phyloP scores from a whole-genome alignment of 805 yeast species.

The Wickerhamomyces xylosicus region DNA sequence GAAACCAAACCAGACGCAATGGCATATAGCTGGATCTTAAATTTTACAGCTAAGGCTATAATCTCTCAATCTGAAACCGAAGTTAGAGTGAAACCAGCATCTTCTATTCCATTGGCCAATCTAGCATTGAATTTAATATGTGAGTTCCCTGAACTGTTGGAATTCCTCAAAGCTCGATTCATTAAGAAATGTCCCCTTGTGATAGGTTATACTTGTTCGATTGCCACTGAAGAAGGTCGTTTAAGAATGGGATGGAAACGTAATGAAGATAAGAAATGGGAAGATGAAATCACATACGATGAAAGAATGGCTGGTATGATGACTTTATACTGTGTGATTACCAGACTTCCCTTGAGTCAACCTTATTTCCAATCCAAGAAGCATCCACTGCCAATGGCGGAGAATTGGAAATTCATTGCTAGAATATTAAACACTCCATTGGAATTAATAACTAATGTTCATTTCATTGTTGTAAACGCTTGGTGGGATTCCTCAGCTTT shows the following conservation, averaged over 20 bases:
- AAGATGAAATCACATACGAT: constrained; percentile 56
- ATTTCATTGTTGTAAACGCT: constrained; percentile 58
- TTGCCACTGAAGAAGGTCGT: constrained; percentile 78
- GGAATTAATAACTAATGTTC: constrained; percentile 48
- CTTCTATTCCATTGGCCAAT: constrained; percentile 72
- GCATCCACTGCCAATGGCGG: constrained; percentile 48
- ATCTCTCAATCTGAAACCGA: constrained; percentile 92
- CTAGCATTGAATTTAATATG: constrained; percentile 46
- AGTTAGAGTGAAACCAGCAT: constrained; percentile 65
- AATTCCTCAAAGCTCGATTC: constrained; percentile 55
- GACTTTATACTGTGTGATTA: constrained; percentile 69
- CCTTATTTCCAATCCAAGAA: constrained; percentile 18
- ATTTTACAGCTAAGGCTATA: constrained; percentile 75
- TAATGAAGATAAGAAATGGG: constrained; percentile 28
- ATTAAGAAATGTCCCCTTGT: constrained; percentile 86
- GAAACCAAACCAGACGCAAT: constrained; percentile 38
- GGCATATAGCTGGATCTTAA: constrained; percentile 65
- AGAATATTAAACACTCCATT: constrained; percentile 51
- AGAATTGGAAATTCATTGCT: constrained; percentile 67
- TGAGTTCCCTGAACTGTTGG: constrained; percentile 31
- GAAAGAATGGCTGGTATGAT: constrained; percentile 85
- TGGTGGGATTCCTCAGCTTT: constrained; percentile 89
- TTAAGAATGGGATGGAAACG: constrained; percentile 82
- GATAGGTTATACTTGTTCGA: constrained; percentile 68
- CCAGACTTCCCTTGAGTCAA: constrained; percentile 34